These are phyloP conservation scores for Tricholoma matsutake DNA, from an alignment of 768 basidiomycete species.

Conservation along the genomic window DNA sequence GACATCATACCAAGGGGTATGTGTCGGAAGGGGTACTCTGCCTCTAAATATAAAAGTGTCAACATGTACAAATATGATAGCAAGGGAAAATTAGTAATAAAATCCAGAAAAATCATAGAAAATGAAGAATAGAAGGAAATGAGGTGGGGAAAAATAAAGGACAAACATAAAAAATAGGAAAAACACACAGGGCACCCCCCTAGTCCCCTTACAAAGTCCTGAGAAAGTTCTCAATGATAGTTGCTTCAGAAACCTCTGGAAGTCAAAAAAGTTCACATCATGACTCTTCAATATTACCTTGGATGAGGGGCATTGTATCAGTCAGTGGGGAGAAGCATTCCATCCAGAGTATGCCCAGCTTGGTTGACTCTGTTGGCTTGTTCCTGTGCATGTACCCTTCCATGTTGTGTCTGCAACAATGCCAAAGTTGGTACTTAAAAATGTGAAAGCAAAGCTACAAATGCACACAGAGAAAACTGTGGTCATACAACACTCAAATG, in stretches of 20 bases:
- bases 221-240: no score
- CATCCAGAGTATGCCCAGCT: constrained; percentile 25
- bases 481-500: neutral
- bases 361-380: constrained; percentile 11
- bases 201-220: no score
- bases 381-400: constrained; percentile 10
- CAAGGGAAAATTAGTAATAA: no score
- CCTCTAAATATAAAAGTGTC: no score
- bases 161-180: no score
- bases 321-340: constrained; percentile 29
- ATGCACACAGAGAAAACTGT: neutral
- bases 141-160: no score
- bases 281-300: constrained; percentile 27
- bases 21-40: no score
- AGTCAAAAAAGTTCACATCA: constrained; percentile 16
- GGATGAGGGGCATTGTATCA: constrained; percentile 36
- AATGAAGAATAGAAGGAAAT: no score
- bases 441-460: constrained; percentile 13
- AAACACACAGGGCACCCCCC: no score
- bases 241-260: neutral
- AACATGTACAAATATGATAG: no score
- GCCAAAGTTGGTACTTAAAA: constrained; percentile 9
- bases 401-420: constrained; percentile 22
- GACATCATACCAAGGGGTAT: no score
- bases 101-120: no score